Evolutionary conservation across 108 stramenopile species (phyloP), one percentile per base, ranked within the genome.

Genomic region (Skeletonema menzelii): DNA sequence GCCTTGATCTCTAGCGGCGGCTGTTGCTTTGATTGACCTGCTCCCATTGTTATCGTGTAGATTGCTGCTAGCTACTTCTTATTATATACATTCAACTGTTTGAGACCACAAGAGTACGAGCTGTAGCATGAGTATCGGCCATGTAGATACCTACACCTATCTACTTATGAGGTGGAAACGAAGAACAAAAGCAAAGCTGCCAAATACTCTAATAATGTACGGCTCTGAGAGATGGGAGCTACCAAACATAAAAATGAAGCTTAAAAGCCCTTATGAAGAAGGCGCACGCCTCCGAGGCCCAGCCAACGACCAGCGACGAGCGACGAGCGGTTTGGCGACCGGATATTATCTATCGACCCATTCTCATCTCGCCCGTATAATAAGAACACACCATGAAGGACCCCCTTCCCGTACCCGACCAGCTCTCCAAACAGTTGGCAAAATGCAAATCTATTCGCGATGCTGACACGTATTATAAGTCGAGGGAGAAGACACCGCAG

Each of bases 401-500:
- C 55, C 80, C 69, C 10, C 80, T 81, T 64, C 79, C 79, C 56
- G 69, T 80, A 0, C 78, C 83, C 49, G 75, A 80, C 30, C 79
- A 84, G 35, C 78, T 80, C 31, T 77, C 73, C 28, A 76, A 80
- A 55, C 79, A 84, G 65, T 34, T 80, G 44, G 53, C 77, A 20
- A 84, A 84, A 63, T 84, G 83, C 56, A 84, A 80, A 46, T 55
- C 76, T 5, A 68, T 74, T 32, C 67, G 84, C n/a, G 76, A 82
- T 46, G 77, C 81, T 26, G 72, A 82, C 67, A 56, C 47, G 5
- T 63, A 80, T 79, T 74, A 71, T 17, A 82, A 78, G 27, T 83
- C 81, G 38, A 69, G 80, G 34, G 73, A 74, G 22, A 81, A 81
- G 80, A 81, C 80, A 27, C 20, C 55, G 3, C 46, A 75, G 73